phyloP scores from a whole-genome alignment of 805 yeast species.

The Wickerhamiella cacticola region DNA sequence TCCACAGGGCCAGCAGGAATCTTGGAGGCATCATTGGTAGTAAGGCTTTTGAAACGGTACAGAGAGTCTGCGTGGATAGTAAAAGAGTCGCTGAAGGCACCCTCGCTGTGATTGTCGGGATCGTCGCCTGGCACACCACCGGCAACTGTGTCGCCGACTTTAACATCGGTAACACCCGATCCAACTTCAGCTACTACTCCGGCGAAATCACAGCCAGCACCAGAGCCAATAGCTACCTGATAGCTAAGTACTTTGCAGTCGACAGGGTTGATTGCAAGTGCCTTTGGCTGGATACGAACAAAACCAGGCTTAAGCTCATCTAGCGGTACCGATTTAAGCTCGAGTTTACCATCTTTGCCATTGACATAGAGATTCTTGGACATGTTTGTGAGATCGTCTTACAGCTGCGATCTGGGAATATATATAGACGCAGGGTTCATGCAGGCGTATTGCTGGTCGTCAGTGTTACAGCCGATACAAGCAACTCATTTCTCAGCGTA shows the following conservation, averaged over 20 bases:
- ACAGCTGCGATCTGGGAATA: not conserved
- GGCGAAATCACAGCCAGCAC: constrained; percentile 49
- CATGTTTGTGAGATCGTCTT: not conserved
- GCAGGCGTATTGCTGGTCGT: too few species aligned
- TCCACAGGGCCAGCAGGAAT: constrained; percentile 33
- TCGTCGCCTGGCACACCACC: constrained; percentile 43
- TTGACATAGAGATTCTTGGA: not conserved
- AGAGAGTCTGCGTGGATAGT: constrained; percentile 31
- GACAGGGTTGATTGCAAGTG: constrained; percentile 54
- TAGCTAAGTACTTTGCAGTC: constrained; percentile 50
- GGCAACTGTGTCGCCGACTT: constrained; percentile 32
- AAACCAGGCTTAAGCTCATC: constrained; percentile 11
- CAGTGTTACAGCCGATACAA: too few species aligned
- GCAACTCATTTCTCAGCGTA: too few species aligned
- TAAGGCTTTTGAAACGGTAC: constrained; percentile 25
- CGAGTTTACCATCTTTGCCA: not conserved
- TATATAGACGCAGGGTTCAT: not conserved
- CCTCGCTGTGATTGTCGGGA: constrained; percentile 33
- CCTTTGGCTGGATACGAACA: constrained; percentile 40
- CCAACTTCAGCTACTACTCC: constrained; percentile 48
- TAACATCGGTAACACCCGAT: constrained; percentile 31
- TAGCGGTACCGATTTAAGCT: constrained; percentile 4
- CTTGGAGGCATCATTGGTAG: constrained; percentile 21
- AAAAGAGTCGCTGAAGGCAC: constrained; percentile 49
- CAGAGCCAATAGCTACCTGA: constrained; percentile 36